These are phyloP conservation scores for Colletotrichum lini DNA, from an alignment of 2,329 filamentous ascomycete genomes.

Conservation along the genomic window DNA sequence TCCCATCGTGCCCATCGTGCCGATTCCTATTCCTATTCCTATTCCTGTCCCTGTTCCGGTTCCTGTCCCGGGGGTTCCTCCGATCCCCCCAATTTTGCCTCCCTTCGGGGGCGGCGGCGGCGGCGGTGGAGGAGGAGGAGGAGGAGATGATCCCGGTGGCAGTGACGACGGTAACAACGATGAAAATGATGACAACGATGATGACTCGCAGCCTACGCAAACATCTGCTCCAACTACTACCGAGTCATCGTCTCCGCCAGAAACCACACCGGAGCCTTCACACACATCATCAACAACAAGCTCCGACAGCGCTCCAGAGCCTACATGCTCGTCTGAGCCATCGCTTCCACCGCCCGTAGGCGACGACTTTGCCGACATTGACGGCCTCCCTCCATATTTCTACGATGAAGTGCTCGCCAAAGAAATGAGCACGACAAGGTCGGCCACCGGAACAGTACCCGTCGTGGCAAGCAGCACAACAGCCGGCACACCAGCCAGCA, in stretches of 20 bases:
- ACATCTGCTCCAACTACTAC: neutral
- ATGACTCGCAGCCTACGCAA: neutral
- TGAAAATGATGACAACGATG: neutral
- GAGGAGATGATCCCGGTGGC: neutral
- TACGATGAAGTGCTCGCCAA: neutral
- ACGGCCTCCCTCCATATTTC: conserved; percentile 5
- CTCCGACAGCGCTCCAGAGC: neutral
- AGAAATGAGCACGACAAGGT: neutral
- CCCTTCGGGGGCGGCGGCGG: neutral
- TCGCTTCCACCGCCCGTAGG: conserved; percentile 2
- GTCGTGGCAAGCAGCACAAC: neutral
- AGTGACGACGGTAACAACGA: neutral
- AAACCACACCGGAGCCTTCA: neutral
- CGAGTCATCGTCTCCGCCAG: neutral
- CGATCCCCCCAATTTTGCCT: neutral
- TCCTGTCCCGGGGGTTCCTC: neutral
- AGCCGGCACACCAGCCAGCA: neutral
- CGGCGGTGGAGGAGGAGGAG: neutral
- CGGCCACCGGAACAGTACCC: too few relatives aligned
- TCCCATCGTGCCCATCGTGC: conserved; percentile 8
- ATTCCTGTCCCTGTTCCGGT: neutral
- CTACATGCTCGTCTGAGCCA: conserved; percentile 1
- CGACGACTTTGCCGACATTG: neutral
- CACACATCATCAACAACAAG: neutral
- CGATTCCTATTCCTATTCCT: conserved; percentile 6